phyloP scores from a whole-genome alignment of 805 yeast genomes.

The Danielia oregonensis region DNA sequence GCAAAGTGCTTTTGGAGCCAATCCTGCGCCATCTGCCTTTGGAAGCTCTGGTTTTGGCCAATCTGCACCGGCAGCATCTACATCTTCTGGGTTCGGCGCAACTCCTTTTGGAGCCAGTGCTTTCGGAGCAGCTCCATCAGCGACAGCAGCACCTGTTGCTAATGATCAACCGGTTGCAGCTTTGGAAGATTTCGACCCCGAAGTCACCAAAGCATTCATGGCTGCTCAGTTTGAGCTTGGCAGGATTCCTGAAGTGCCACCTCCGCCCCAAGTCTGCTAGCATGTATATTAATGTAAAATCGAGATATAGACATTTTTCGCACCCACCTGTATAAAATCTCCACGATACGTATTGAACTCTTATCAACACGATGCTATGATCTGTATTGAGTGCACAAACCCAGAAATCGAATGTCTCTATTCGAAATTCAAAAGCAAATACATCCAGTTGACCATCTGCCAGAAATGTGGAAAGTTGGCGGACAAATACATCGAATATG shows the following conservation, averaged over 20 bases:
- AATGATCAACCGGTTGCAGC: constrained; percentile 6
- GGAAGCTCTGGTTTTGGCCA: constrained; percentile 14
- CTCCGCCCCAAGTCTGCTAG: constrained; percentile 44
- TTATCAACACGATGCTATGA: constrained; percentile 45
- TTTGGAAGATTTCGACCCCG: constrained; percentile 40
- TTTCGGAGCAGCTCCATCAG: constrained; percentile 1
- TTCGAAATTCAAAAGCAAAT: constrained; percentile 69
- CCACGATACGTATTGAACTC: no score
- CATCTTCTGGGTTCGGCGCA: constrained; percentile 9
- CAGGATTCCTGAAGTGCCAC: constrained; percentile 66
- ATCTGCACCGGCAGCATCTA: constrained; percentile 17
- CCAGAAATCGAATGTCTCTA: constrained; percentile 59
- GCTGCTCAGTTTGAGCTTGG: constrained; percentile 52
- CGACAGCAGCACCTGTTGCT: constrained; percentile 2
- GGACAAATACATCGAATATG: constrained; percentile 90
- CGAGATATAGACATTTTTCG: no score
- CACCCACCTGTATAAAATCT: no score
- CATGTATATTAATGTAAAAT: no score
- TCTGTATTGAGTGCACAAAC: constrained; percentile 83
- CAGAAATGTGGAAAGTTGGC: constrained; percentile 67
- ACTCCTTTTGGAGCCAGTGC: constrained; percentile 4
- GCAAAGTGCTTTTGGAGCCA: constrained; percentile 6
- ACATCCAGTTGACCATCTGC: constrained; percentile 78
- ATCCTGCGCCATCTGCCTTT: constrained; percentile 11
- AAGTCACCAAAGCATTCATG: constrained; percentile 45